Base-by-base conservation (phyloP, 2,329 filamentous ascomycete species). In the Colletotrichum orchidophilum region DNA sequence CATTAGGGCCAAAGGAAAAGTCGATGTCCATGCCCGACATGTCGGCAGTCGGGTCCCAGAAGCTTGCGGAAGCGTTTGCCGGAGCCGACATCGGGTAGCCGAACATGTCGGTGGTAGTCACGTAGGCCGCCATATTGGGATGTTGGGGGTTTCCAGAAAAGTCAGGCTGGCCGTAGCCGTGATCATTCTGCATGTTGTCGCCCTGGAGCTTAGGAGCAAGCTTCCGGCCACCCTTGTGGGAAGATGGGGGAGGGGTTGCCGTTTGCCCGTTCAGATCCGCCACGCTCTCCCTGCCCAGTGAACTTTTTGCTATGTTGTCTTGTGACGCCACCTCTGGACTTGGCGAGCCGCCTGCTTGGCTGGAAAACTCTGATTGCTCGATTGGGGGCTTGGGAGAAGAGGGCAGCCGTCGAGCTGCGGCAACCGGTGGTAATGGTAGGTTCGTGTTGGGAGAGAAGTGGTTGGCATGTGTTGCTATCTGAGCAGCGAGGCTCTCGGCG, bases 401-500 rank as follows among this genome's bases (percentile, higher is more conserved):
- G 15, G 84, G 84, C 53, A 92, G 79, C 75, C 87, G 86, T 76
- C 84, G 84, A 73, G 89, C 86, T 39, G 87, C 87, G 75, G 91
- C 87, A 76, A 91, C 88, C 35, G 89, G 87, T 70, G 90, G 88
- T 66, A 92, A 80, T 66, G 85, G 83, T 64, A 88, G 80, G 76
- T 82, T 87, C 18, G 84, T 82, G 75, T 85, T 85, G 53, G 87
- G 82, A 53, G 87, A 87, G 75, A 89, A 87, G 77, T 92, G 87
- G 75, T 89, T 90, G 75, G 86, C 87, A 88, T 92, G 90, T 77
- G 90, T 86, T 77, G 86, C 84, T 74, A 88, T 85, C 74, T 88
- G 86, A 69, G 80, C 81, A 58, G 85, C 83, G 72, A 87, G 78
- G 70, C 83, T 83, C 67, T 84, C 87, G 52, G 82, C 80, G 60